Conservation (phyloP, 306 rosid genomes). For the Pterocarpus santalinus region DNA sequence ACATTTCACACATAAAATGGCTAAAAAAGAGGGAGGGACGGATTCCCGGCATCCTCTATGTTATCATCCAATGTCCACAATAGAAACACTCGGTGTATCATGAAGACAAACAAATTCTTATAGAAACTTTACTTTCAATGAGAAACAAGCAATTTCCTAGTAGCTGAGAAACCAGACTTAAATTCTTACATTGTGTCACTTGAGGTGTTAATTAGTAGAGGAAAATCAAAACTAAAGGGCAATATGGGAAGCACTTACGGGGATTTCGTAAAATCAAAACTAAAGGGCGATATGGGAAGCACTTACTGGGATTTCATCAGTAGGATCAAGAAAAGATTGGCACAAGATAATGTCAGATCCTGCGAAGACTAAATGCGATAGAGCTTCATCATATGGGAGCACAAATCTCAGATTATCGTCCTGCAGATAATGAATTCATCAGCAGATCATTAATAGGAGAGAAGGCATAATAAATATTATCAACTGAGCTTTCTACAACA, state of each 20-base stretch:
- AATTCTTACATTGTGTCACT: background rate
- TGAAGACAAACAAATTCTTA: too few species aligned
- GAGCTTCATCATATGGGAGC: conserved; percentile 59
- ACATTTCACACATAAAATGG: too few species aligned
- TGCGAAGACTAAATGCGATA: conserved; percentile 72
- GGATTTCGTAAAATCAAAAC: conserved; percentile 57
- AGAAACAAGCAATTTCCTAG: conserved; percentile 20
- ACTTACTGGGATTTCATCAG: conserved; percentile 75
- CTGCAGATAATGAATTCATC: conserved; percentile 56
- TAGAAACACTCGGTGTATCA: too few species aligned
- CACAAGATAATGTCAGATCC: conserved; percentile 86
- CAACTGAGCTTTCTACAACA: conserved; percentile 5
- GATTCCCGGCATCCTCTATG: too few species aligned
- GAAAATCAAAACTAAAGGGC: background rate
- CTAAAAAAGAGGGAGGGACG: too few species aligned
- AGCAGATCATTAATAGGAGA: conserved; percentile 34
- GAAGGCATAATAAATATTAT: conserved; percentile 1
- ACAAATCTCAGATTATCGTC: conserved; percentile 58
- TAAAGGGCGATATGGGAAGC: conserved; percentile 29
- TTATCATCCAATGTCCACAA: background rate
- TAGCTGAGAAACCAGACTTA: background rate
- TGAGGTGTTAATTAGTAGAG: background rate
- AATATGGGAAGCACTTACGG: conserved; percentile 61
- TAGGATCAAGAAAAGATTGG: conserved; percentile 76
- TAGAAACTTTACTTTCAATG: conserved; percentile 6